A percentile compares a stretch with the other conserved stretches of the same genome.
These are phyloP conservation scores for Daldinia decipiens DNA, from an alignment of 495 filamentous ascomycete genomes.

Conservation along the genomic window DNA sequence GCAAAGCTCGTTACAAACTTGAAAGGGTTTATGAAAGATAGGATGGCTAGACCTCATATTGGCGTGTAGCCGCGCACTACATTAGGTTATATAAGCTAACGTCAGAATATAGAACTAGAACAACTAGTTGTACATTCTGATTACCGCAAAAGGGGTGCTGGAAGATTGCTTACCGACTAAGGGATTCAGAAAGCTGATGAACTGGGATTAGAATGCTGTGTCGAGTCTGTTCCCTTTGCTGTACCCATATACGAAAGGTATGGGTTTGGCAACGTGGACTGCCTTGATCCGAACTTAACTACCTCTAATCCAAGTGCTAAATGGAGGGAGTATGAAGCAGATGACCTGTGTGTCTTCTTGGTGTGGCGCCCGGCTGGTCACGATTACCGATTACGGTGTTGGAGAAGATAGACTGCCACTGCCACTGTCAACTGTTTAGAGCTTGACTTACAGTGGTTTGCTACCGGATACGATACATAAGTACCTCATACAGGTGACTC, in stretches of 20 bases:
- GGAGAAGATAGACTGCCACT: slow-evolving; percentile 8
- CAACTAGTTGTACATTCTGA: slow-evolving; percentile 48
- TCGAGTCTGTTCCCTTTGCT: slow-evolving; percentile 53
- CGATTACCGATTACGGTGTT: slow-evolving; percentile 20
- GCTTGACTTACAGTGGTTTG: not conserved
- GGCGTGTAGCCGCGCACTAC: not conserved
- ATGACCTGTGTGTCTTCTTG: slow-evolving; percentile 19
- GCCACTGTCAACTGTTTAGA: not conserved
- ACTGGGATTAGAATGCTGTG: slow-evolving; percentile 49
- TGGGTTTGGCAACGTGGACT: slow-evolving; percentile 46
- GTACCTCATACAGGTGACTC: not conserved
- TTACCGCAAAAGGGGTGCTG: slow-evolving; percentile 50
- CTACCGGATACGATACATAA: too few species aligned
- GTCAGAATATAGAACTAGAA: slow-evolving; percentile 40
- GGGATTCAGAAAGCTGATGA: slow-evolving; percentile 54
- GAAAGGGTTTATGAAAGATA: not conserved
- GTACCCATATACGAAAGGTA: slow-evolving; percentile 51
- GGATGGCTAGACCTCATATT: not conserved
- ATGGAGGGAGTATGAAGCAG: slow-evolving; percentile 24
- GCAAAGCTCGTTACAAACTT: slow-evolving; percentile 11
- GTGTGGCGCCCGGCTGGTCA: slow-evolving; percentile 34
- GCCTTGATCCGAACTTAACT: slow-evolving; percentile 26
- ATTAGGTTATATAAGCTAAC: not conserved
- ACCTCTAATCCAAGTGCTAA: slow-evolving; percentile 30
- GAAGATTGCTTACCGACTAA: slow-evolving; percentile 53